Base-by-base conservation (phyloP, 1,284 basidiomycete species). In the Cryptococcus depauperatus region DNA sequence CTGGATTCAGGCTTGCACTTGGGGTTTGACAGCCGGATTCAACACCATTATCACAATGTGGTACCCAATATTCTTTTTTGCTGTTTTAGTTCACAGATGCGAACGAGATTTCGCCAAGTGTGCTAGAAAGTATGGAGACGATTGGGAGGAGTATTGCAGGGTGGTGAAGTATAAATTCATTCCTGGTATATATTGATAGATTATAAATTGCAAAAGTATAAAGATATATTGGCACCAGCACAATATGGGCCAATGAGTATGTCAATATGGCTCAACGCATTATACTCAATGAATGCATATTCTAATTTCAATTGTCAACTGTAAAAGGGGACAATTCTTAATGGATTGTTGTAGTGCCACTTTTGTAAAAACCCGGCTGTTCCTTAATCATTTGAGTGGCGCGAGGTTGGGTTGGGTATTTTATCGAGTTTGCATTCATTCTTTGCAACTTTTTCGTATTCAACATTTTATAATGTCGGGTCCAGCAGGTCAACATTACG, bases 21-120 rank as follows among this genome's bases (percentile, higher is more conserved):
- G 93, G 93, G 92, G 88, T 46, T 79, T 85, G 37, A 77, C 85
- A 60, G 83, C 89, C 40, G 91, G 93, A 29, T 76, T 80, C 19
- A 79, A 82, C 40, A 85, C 85, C 5, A 76, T 83, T 39, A 96
- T 98, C 64, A 91, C 91, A 0, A 92, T 95, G 74, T 97, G 88
- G 73, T 93, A 95, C 73, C 87, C 87, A 5, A 75, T 89, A 43
- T 93, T 93, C 78, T 93, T 93, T 77, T 81, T 91, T 61, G 79
- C 79, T 21, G 89, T 93, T 23, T 79, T 96, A 45, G 76, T 86
- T 23, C 91, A 95, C 64, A 81, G 91, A 37, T 86, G 84, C 59
- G 79, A 82, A 5, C 80, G 91, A 46, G 91, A 96, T 75, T 92
- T 95, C 69, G 90, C 91, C 68, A 77, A 89, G 77, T 97, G 92